These are phyloP conservation scores for Chaetomium strumarium DNA, from an alignment of 2,329 filamentous ascomycete genomes.

Conservation along the genomic window DNA sequence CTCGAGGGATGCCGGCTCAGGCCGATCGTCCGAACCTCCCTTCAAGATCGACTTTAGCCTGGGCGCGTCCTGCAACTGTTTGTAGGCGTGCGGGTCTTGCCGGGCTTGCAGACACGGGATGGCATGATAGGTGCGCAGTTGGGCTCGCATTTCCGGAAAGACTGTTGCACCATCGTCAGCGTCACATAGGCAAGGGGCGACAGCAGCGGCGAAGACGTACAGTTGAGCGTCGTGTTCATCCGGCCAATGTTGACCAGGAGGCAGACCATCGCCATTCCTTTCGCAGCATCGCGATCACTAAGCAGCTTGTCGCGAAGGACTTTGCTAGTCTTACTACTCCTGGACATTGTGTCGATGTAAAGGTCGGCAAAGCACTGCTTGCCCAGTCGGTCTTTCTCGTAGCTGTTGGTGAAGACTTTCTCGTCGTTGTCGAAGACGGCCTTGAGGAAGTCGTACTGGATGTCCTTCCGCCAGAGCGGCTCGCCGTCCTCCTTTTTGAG, in stretches of 20 bases:
- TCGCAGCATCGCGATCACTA: conserved; percentile 83
- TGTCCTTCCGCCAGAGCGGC: conserved; percentile 79
- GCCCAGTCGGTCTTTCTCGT: conserved; percentile 55
- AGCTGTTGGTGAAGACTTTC: conserved; percentile 84
- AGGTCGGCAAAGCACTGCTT: conserved; percentile 86
- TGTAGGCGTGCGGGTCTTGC: conserved; percentile 93
- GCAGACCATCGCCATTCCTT: conserved; percentile 99
- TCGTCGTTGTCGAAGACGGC: conserved; percentile 70
- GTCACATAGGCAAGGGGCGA: conserved; percentile 4
- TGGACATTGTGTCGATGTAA: conserved; percentile 97
- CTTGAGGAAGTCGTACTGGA: conserved; percentile 80
- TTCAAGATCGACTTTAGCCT: conserved; percentile 95
- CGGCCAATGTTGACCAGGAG: conserved; percentile 92
- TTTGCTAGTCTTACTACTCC: conserved; percentile 98
- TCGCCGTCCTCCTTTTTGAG: conserved; percentile 86
- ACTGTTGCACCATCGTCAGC: conserved; percentile 49
- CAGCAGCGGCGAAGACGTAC: conserved; percentile 45
- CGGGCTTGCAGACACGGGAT: conserved; percentile 94
- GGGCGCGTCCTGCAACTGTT: conserved; percentile 94
- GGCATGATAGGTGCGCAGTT: conserved; percentile 94
- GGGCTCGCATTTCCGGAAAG: conserved; percentile 98
- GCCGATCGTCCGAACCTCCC: conserved; percentile 83
- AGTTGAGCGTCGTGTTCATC: conserved; percentile 99
- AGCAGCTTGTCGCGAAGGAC: conserved; percentile 94
- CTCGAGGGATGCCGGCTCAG: conserved; percentile 77